phyloP scores from a whole-genome alignment of 345 rosid species.

The Eutrema heterophyllum region DNA sequence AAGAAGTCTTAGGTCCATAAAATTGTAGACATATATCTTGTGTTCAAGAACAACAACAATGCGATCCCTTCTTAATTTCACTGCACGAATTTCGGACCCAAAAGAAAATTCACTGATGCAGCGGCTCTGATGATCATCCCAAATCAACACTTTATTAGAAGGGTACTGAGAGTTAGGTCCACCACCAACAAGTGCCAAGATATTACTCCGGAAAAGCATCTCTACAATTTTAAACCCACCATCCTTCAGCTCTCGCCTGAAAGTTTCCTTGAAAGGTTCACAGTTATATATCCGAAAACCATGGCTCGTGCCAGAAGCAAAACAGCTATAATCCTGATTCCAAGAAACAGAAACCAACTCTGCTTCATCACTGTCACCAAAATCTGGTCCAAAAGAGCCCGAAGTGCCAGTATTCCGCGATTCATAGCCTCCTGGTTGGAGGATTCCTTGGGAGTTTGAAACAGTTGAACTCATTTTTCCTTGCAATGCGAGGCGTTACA shows the following conservation, averaged over 20 bases:
- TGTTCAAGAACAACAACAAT: conserved; percentile 85
- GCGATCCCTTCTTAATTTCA: conserved; percentile 64
- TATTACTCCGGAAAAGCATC: conserved; percentile 89
- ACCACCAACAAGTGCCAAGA: conserved; percentile 81
- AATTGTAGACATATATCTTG: conserved; percentile 74
- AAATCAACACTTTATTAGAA: conserved; percentile 73
- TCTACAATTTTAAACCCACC: conserved; percentile 86
- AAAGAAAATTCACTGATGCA: conserved; percentile 83
- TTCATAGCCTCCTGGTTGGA: conserved; percentile 31
- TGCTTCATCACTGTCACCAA: conserved; percentile 34
- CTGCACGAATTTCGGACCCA: conserved; percentile 75
- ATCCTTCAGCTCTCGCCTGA: conserved; percentile 53
- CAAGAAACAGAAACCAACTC: conserved; percentile 72
- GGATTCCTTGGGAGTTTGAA: conserved; percentile 34
- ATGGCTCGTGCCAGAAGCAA: conserved; percentile 67
- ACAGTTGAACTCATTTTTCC: conserved; percentile 51
- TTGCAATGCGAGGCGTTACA: conserved; percentile 26
- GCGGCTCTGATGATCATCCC: conserved; percentile 89
- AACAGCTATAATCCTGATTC: conserved; percentile 88
- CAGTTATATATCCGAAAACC: conserved; percentile 83
- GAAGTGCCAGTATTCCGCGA: conserved; percentile 25
- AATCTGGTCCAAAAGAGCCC: conserved; percentile 31
- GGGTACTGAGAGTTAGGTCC: conserved; percentile 71
- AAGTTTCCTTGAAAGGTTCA: conserved; percentile 79
- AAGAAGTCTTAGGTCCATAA: conserved; percentile 69